Conservation (phyloP, 2,329 filamentous ascomycete genomes). For the Penicillium concentricum region DNA sequence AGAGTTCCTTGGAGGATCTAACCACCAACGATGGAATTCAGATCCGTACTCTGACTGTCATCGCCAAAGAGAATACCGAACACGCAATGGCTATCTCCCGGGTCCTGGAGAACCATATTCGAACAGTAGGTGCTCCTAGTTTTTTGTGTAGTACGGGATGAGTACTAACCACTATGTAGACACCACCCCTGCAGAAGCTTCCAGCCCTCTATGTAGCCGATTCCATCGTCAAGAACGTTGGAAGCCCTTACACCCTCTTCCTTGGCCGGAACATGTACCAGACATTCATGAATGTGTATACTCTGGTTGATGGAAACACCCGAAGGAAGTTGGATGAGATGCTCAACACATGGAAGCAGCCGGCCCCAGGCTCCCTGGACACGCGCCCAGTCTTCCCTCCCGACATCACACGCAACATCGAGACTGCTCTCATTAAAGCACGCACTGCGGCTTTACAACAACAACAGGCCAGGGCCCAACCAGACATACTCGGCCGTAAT, state of each 20-base stretch:
- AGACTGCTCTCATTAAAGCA: conserved; percentile 89
- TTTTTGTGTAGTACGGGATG: conserved; percentile 10
- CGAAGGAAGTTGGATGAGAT: conserved; percentile 94
- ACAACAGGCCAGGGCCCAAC: conserved; percentile 53
- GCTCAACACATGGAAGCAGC: conserved; percentile 97
- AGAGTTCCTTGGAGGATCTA: conserved; percentile 86
- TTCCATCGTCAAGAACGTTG: conserved; percentile 97
- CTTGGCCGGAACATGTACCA: conserved; percentile 87
- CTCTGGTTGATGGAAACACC: conserved; percentile 77
- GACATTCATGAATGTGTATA: conserved; percentile 96
- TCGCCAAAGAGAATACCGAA: conserved; percentile 95
- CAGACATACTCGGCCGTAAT: conserved; percentile 54
- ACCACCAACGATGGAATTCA: conserved; percentile 88
- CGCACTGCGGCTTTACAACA: conserved; percentile 55
- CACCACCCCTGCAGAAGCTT: conserved; percentile 81
- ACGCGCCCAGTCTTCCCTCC: conserved; percentile 86
- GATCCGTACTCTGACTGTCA: conserved; percentile 95
- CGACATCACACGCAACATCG: conserved; percentile 85
- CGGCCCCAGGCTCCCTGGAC: conserved; percentile 89
- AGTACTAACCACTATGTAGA: conserved; percentile 55
- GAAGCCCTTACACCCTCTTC: conserved; percentile 94
- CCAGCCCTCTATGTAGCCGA: conserved; percentile 97
- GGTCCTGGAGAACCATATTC: conserved; percentile 88
- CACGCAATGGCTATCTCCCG: conserved; percentile 91
- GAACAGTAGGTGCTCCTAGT: conserved; percentile 68